Evolutionary conservation across 2,329 filamentous ascomycete species (phyloP).

Genomic region (Rugonectria rugulosa): DNA sequence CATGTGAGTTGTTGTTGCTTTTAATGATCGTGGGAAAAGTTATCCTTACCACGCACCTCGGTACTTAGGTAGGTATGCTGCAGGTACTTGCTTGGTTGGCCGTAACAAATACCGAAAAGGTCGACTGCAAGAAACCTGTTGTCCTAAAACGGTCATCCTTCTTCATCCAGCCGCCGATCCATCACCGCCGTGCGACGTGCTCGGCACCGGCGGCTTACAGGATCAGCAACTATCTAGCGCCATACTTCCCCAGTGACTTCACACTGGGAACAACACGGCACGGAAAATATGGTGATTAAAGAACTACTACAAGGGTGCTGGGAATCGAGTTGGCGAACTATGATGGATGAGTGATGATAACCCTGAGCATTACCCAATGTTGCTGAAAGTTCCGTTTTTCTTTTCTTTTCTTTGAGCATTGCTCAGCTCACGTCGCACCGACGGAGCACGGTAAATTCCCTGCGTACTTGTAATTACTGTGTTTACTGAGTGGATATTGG

Average conservation of each 20-base stretch:
- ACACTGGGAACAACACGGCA: conserved; percentile 9
- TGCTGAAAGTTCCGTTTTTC: conserved; percentile 2
- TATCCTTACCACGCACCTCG: no score
- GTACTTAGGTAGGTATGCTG: no score
- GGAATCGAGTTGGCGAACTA: conserved; percentile 17
- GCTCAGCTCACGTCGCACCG: not conserved
- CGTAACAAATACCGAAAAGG: no score
- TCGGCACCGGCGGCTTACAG: conserved; percentile 9
- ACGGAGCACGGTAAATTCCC: not conserved
- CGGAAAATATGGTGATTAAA: conserved; percentile 20
- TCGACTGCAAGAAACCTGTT: no score
- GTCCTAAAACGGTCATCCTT: no score
- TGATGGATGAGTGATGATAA: conserved; percentile 12
- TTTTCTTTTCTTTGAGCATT: not conserved
- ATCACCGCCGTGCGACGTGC: no score
- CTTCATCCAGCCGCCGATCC: no score
- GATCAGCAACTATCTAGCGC: conserved; percentile 12
- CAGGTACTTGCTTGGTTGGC: no score
- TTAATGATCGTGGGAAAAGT: no score
- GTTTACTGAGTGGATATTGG: conserved; percentile 1
- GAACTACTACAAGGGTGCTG: conserved; percentile 1
- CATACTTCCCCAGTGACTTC: conserved; percentile 16
- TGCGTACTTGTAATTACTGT: not conserved
- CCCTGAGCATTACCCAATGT: conserved; percentile 7
- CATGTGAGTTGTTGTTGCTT: no score